Percentiles rank a stretch among this genome's conserved stretches.
Conservation (phyloP, 805 yeast genomes). For the Candida coleopterorum region DNA sequence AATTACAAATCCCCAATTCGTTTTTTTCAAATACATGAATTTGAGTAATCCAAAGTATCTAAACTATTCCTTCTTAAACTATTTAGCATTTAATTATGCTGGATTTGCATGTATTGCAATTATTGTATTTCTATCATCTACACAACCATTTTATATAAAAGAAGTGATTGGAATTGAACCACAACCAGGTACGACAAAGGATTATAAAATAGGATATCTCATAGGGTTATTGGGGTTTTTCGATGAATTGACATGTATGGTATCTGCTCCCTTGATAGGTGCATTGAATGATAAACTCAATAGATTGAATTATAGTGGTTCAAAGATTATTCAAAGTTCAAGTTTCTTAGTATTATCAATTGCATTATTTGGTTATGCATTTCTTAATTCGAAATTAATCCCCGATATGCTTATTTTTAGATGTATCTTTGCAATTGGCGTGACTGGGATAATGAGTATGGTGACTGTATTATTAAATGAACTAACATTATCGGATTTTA, state of each 20-base stretch:
- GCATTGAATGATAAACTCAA: slow-evolving; percentile 53
- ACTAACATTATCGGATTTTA: slow-evolving; percentile 42
- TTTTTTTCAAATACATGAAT: too few relatives aligned
- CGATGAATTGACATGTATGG: slow-evolving; percentile 55
- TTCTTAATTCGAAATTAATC: slow-evolving; percentile 28
- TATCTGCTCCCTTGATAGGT: slow-evolving; percentile 58
- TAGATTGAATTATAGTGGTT: slow-evolving; percentile 34
- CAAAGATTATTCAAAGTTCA: slow-evolving; percentile 45
- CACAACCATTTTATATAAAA: slow-evolving; percentile 37
- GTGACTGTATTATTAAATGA: slow-evolving; percentile 58
- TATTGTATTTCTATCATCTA: slow-evolving; percentile 34
- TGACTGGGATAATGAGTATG: slow-evolving; percentile 50
- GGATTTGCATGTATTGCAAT: slow-evolving; percentile 36
- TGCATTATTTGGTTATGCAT: slow-evolving; percentile 46
- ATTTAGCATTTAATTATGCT: slow-evolving; percentile 30
- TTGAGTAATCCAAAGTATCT: slow-evolving; percentile 5
- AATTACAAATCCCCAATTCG: too few relatives aligned
- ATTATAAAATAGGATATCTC: slow-evolving; percentile 25
- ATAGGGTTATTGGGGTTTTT: slow-evolving; percentile 41
- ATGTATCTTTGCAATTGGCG: slow-evolving; percentile 57
- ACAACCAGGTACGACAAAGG: slow-evolving; percentile 9
- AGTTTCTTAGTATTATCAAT: slow-evolving; percentile 48
- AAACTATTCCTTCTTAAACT: slow-evolving; percentile 15
- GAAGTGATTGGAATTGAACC: slow-evolving; percentile 25
- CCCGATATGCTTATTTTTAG: slow-evolving; percentile 44